A percentile compares a stretch with the other conserved stretches of the same genome.
Evolutionary conservation across 202 grass and related monocot genomes (phyloP).

Genomic region (Musa balbisiana): DNA sequence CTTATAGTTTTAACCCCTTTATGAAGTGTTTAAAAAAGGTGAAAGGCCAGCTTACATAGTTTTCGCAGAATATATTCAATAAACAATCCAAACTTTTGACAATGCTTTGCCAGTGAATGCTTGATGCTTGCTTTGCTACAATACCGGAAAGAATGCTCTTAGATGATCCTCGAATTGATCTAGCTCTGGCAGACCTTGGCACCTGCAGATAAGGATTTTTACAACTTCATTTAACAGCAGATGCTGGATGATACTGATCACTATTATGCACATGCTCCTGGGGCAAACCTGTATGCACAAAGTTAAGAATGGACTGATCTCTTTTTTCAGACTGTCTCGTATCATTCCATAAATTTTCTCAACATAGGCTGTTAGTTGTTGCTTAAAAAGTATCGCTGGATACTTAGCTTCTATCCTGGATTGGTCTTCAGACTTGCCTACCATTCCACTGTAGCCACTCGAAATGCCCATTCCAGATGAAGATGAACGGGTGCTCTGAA

Average conservation of each 20-base stretch:
- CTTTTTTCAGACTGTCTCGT: slow-evolving; percentile 85
- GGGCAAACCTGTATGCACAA: slow-evolving; percentile 79
- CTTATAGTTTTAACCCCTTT: background rate
- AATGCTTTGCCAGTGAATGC: slow-evolving; percentile 82
- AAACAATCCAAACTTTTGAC: slow-evolving; percentile 53
- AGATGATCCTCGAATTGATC: slow-evolving; percentile 62
- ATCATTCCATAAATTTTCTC: slow-evolving; percentile 96
- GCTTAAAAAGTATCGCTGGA: slow-evolving; percentile 88
- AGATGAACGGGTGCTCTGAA: slow-evolving; percentile 59
- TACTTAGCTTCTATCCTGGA: slow-evolving; percentile 84
- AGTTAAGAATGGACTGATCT: slow-evolving; percentile 73
- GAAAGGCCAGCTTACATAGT: slow-evolving; percentile 37
- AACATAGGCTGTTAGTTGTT: slow-evolving; percentile 79
- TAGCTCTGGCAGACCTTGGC: slow-evolving; percentile 62
- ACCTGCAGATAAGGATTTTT: slow-evolving; percentile 33
- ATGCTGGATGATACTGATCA: background rate
- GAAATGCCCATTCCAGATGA: slow-evolving; percentile 55
- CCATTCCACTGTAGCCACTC: slow-evolving; percentile 84
- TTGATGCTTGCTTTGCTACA: slow-evolving; percentile 72
- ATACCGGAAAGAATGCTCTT: slow-evolving; percentile 68
- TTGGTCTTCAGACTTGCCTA: slow-evolving; percentile 42
- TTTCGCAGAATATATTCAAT: slow-evolving; percentile 59
- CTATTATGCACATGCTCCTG: background rate
- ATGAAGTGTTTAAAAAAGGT: background rate
- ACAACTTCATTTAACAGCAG: background rate